These are phyloP conservation scores for Penicillium sumatraense DNA, from an alignment of 2,329 filamentous ascomycete genomes.

Conservation along the genomic window DNA sequence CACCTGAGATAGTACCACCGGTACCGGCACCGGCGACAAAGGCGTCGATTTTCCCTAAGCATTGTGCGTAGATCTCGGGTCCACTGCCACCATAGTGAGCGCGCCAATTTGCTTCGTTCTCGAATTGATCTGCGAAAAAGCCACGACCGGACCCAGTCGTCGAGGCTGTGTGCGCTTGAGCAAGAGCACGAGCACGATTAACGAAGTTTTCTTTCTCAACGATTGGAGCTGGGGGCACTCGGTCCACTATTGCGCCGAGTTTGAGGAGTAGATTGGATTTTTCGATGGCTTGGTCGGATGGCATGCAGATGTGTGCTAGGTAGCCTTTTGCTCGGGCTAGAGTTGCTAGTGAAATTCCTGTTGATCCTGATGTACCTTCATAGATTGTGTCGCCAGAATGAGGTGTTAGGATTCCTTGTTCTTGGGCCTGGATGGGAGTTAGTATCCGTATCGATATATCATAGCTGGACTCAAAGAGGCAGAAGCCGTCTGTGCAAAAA, in stretches of 20 bases:
- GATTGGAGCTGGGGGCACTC: conserved; percentile 88
- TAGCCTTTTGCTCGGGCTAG: conserved; percentile 5
- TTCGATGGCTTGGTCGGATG: conserved; percentile 83
- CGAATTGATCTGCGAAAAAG: conserved; percentile 96
- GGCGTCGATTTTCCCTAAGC: conserved; percentile 74
- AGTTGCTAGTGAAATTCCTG: conserved; percentile 84
- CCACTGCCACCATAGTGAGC: conserved; percentile 84
- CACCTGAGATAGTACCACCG: conserved; percentile 88
- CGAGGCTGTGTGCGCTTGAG: conserved; percentile 69
- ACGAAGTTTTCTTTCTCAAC: conserved; percentile 94
- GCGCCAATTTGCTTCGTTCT: conserved; percentile 84
- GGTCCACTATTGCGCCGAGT: conserved; percentile 89
- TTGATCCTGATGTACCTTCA: conserved; percentile 95
- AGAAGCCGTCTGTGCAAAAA: not conserved
- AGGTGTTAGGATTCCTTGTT: conserved; percentile 73
- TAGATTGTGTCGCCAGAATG: conserved; percentile 91
- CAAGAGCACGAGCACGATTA: conserved; percentile 81
- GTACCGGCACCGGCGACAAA: conserved; percentile 95
- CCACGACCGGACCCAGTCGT: conserved; percentile 69
- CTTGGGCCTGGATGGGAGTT: conserved; percentile 66
- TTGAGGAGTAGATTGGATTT: conserved; percentile 88
- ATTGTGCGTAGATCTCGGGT: conserved; percentile 85
- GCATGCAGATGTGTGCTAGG: conserved; percentile 71
- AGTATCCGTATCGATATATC: not conserved
- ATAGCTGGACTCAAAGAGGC: not conserved